Conservation (phyloP, 495 filamentous ascomycete genomes). For the Aspergillus heteromorphus region DNA sequence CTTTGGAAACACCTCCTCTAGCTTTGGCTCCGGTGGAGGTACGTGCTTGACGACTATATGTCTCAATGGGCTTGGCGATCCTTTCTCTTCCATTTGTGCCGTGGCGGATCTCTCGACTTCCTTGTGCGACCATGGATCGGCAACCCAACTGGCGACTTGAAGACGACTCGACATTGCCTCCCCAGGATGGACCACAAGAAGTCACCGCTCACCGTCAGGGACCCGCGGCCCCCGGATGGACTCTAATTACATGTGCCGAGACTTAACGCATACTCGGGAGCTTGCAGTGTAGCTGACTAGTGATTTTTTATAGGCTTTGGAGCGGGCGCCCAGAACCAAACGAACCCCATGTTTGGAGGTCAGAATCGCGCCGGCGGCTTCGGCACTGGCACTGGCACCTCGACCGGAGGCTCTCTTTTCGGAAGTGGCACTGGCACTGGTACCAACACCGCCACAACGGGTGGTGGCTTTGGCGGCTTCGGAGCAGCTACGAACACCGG, state of each 20-base stretch:
- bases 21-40: constrained; percentile 55
- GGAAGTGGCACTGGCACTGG: constrained; percentile 25
- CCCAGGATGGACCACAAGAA: too few relatives aligned
- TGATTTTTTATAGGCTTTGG: constrained; percentile 32
- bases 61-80: constrained; percentile 29
- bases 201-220: not conserved
- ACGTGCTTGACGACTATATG: constrained; percentile 37
- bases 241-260: not conserved
- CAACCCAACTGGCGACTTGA: not conserved
- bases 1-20: constrained; percentile 45
- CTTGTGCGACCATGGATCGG: constrained; percentile 11
- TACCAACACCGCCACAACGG: constrained; percentile 30
- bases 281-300: not conserved
- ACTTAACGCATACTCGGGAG: not conserved
- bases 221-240: not conserved
- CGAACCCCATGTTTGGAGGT: constrained; percentile 33
- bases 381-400: constrained; percentile 37
- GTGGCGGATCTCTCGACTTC: constrained; percentile 6
- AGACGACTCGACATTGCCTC: too few relatives aligned
- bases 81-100: constrained; percentile 18
- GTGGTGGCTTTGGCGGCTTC: constrained; percentile 34
- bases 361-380: constrained; percentile 42
- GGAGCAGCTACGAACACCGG: constrained; percentile 12
- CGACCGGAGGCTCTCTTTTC: constrained; percentile 45
- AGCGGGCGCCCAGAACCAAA: constrained; percentile 27